Evolutionary conservation across 352 stramenopile species (phyloP).

Genomic region (Globisporangium nodosum): DNA sequence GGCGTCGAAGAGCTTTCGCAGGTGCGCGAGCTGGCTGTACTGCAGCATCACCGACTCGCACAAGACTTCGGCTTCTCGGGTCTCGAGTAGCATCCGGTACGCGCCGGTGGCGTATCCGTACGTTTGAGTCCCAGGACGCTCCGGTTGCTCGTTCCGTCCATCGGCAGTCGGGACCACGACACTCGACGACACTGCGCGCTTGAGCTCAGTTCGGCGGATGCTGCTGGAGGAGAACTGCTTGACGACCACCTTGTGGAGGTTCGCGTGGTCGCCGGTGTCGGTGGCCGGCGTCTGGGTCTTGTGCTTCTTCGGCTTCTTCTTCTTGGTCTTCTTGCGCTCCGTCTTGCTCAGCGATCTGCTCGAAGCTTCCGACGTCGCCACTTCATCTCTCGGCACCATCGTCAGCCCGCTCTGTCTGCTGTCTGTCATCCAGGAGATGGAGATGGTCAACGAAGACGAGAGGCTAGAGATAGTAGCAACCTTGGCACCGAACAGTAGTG

Average conservation of each 20-base stretch:
- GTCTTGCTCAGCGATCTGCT: not conserved
- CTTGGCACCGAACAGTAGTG: no score
- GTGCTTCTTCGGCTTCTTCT: conserved; percentile 9
- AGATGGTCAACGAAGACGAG: not conserved
- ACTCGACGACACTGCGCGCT: not conserved
- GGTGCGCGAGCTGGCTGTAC: conserved; percentile 29
- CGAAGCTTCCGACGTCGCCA: not conserved
- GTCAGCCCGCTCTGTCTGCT: not conserved
- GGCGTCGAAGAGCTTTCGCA: conserved; percentile 29
- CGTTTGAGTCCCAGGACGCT: conserved; percentile 2
- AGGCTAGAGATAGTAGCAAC: no score
- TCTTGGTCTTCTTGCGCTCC: not conserved
- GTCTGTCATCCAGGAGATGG: no score
- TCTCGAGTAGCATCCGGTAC: conserved; percentile 50
- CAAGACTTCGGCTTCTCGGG: conserved; percentile 36
- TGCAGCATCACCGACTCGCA: conserved; percentile 42
- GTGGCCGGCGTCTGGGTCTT: not conserved
- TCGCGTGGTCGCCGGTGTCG: not conserved
- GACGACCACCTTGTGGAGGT: conserved; percentile 10
- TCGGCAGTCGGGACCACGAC: not conserved
- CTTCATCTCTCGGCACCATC: not conserved
- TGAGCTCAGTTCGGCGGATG: conserved; percentile 2
- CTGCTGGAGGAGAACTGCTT: conserved; percentile 7
- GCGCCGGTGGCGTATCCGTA: conserved; percentile 32
- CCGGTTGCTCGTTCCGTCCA: not conserved